Conservation (phyloP, 1,139 yeast genomes). For the Hanseniaspora gamundiae region DNA sequence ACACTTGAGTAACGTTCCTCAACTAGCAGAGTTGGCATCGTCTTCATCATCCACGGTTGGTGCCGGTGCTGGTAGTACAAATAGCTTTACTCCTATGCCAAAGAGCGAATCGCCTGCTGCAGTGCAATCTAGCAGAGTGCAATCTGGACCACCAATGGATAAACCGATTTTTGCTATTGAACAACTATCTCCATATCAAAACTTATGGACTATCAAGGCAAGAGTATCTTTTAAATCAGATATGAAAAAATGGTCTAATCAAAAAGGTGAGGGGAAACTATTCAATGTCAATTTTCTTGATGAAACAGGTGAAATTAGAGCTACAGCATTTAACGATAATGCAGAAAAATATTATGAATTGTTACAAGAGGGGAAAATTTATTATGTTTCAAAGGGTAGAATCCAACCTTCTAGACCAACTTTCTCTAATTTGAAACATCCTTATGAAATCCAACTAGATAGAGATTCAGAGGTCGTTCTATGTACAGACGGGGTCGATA, state of each 20-base stretch:
- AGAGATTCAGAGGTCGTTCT: conserved; percentile 68
- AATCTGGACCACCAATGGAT: background rate
- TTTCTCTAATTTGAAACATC: conserved; percentile 74
- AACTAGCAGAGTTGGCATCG: background rate
- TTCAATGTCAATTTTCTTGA: conserved; percentile 83
- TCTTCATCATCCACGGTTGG: background rate
- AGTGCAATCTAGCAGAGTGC: background rate
- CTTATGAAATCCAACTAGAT: conserved; percentile 76
- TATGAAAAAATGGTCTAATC: conserved; percentile 77
- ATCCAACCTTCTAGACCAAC: conserved; percentile 78
- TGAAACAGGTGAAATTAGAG: conserved; percentile 92
- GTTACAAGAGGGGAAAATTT: conserved; percentile 82
- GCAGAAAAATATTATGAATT: conserved; percentile 68
- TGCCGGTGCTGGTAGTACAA: no score
- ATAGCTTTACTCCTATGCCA: no score
- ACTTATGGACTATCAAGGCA: conserved; percentile 85
- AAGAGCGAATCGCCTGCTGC: background rate
- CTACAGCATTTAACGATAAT: conserved; percentile 83
- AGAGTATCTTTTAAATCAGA: conserved; percentile 84
- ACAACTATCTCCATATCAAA: conserved; percentile 82
- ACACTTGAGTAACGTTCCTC: conserved; percentile 2
- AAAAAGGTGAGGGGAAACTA: conserved; percentile 79
- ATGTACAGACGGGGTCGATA: conserved; percentile 44
- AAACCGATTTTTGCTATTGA: conserved; percentile 44
- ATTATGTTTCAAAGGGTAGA: conserved; percentile 70